Percentiles rank a stretch among this genome's conserved stretches.
These are phyloP conservation scores for Globisporangium iwayamae DNA, from an alignment of 352 stramenopile species.

Conservation along the genomic window DNA sequence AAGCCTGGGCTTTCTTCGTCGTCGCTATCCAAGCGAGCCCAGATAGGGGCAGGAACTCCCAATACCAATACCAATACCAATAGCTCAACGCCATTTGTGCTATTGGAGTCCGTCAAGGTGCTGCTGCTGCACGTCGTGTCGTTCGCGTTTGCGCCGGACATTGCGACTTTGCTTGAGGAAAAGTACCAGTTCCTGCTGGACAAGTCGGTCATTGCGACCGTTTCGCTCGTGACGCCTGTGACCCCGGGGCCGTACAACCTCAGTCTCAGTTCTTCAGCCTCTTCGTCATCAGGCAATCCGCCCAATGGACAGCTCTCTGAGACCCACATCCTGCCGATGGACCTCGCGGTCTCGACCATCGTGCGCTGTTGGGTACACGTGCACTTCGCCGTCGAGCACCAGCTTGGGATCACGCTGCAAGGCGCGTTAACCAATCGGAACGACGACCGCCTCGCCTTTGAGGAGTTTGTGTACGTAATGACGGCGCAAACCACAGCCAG, in stretches of 20 bases:
- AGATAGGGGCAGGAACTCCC: neutral
- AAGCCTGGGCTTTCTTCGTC: neutral
- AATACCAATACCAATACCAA: neutral
- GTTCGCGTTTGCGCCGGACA: conserved; percentile 15
- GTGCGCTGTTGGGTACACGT: conserved; percentile 30
- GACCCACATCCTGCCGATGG: conserved; percentile 25
- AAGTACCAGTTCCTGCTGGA: conserved; percentile 20
- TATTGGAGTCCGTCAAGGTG: conserved; percentile 37
- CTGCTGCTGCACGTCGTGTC: conserved; percentile 31
- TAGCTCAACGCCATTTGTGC: conserved; percentile 23
- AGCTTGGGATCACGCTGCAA: conserved; percentile 25
- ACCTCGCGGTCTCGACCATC: conserved; percentile 29
- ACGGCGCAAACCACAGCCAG: neutral
- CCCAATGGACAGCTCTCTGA: conserved; percentile 34
- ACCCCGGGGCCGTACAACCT: conserved; percentile 26
- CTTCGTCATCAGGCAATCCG: neutral
- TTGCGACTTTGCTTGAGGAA: conserved; percentile 20
- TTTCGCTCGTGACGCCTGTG: conserved; percentile 26
- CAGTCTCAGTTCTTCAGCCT: neutral
- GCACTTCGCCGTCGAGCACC: conserved; percentile 20
- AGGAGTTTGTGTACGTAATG: conserved; percentile 40
- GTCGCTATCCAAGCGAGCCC: conserved; percentile 2
- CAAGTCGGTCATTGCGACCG: conserved; percentile 18
- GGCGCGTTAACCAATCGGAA: conserved; percentile 12
- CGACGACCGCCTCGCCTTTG: conserved; percentile 25